Percentiles rank a stretch among this genome's conserved stretches.
Evolutionary conservation across 2,329 filamentous ascomycete species (phyloP).

Genomic region (Hirsutella rhossiliensis): DNA sequence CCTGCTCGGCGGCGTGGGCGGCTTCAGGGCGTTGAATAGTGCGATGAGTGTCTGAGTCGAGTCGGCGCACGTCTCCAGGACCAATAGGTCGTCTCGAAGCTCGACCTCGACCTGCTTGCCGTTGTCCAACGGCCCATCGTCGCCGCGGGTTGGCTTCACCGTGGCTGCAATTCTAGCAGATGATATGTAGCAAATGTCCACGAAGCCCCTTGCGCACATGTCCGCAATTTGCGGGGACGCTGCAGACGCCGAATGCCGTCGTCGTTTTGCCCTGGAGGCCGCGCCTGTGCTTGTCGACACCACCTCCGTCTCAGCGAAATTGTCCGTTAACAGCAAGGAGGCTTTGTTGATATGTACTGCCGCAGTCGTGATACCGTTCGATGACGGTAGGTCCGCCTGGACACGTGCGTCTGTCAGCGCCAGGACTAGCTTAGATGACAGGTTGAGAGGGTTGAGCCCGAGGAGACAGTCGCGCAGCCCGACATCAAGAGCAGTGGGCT

Average conservation of each 20-base stretch:
- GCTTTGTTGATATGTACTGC: conserved; percentile 64
- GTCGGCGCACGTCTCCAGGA: conserved; percentile 91
- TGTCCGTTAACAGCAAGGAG: conserved; percentile 72
- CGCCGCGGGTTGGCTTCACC: conserved; percentile 39
- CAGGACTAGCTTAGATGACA: conserved; percentile 64
- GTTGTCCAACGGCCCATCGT: conserved; percentile 19
- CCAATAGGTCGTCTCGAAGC: conserved; percentile 71
- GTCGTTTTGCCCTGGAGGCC: conserved; percentile 9
- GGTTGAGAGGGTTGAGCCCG: conserved; percentile 69
- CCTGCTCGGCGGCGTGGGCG: conserved; percentile 71
- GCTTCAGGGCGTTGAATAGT: conserved; percentile 67
- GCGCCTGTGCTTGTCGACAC: conserved; percentile 1
- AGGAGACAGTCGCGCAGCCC: conserved; percentile 69
- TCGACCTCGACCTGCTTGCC: conserved; percentile 62
- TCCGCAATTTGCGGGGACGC: conserved; percentile 40
- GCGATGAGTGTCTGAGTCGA: conserved; percentile 86
- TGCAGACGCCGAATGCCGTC: conserved; percentile 12
- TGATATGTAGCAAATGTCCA: conserved; percentile 78
- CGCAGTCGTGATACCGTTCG: conserved; percentile 50
- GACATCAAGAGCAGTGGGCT: conserved; percentile 57
- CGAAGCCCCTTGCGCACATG: conserved; percentile 59
- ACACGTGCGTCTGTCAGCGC: conserved; percentile 69
- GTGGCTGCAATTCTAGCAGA: conserved; percentile 60
- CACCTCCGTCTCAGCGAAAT: conserved; percentile 33
- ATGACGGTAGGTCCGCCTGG: conserved; percentile 54